Conservation (phyloP, 2,329 filamentous ascomycete species). For the Hypoxylon sp. region DNA sequence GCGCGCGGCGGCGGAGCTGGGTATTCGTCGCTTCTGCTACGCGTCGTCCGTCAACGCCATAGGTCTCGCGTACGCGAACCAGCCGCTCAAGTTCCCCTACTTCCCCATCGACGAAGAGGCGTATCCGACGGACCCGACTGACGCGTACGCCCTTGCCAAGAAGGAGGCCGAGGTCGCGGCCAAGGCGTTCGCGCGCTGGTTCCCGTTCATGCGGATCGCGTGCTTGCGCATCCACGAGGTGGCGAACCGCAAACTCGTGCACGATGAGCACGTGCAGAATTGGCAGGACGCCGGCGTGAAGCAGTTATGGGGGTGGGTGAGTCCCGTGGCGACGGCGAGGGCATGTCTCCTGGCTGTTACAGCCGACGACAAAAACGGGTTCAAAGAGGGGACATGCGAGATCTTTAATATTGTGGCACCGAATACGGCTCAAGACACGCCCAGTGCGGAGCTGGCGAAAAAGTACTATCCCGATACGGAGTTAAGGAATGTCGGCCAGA, state of each 20-base stretch:
- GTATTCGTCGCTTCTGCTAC: slow-evolving; percentile 5
- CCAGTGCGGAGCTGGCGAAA: neutral
- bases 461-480: neutral
- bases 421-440: neutral
- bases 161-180: slow-evolving; percentile 5
- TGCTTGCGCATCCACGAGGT: slow-evolving; percentile 2
- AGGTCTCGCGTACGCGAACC: slow-evolving; percentile 7
- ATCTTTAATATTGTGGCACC: slow-evolving; percentile 6
- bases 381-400: neutral
- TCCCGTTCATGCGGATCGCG: neutral
- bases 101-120: slow-evolving; percentile 6
- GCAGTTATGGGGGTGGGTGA: slow-evolving; percentile 5
- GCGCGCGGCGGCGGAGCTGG: neutral
- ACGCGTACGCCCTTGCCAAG: slow-evolving; percentile 2
- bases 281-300: slow-evolving; percentile 2
- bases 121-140: neutral
- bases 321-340: slow-evolving; percentile 1
- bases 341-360: slow-evolving; percentile 6
- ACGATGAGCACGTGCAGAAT: slow-evolving; percentile 1
- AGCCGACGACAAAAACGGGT: neutral
- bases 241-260: neutral
- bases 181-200: slow-evolving; percentile 6
- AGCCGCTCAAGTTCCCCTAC: slow-evolving; percentile 2
- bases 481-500: neutral
- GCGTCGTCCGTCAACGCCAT: slow-evolving; percentile 4